A percentile compares a stretch with the other conserved stretches of the same genome.
Conservation (phyloP, 441 rosid species). For the Pelargonium fulgidum region DNA sequence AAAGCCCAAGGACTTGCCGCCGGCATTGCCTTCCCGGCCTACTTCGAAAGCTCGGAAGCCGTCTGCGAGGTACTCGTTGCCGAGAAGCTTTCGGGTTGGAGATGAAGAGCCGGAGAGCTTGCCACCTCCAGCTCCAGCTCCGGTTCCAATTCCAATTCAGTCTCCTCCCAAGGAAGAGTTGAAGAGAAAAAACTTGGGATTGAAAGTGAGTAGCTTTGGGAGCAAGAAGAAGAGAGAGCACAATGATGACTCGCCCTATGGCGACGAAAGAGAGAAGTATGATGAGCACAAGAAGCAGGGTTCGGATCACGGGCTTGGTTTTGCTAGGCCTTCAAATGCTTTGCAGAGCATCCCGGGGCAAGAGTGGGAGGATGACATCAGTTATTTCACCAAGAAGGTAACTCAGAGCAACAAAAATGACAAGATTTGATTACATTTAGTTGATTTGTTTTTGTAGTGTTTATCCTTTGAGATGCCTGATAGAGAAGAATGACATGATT, state of each 20-base stretch:
- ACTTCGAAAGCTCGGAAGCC: conserved; percentile 81
- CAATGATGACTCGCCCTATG: conserved; percentile 59
- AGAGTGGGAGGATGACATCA: conserved; percentile 65
- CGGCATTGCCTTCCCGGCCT: conserved; percentile 90
- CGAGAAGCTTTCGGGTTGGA: conserved; percentile 19
- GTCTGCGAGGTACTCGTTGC: conserved; percentile 65
- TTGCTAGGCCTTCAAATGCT: conserved; percentile 10
- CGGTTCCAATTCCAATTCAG: no score
- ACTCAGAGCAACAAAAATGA: not conserved
- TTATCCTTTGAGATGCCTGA: not conserved
- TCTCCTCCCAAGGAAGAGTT: conserved; percentile 3
- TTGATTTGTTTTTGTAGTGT: not conserved
- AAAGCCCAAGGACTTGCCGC: conserved; percentile 71
- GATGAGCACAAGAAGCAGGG: conserved; percentile 13
- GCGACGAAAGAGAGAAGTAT: conserved; percentile 22
- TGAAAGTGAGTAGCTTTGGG: conserved; percentile 56
- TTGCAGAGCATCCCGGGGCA: conserved; percentile 21
- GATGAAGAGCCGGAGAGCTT: conserved; percentile 18
- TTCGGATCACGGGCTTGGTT: conserved; percentile 8
- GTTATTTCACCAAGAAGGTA: conserved; percentile 83
- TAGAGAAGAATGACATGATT: not conserved
- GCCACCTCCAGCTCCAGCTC: not conserved
- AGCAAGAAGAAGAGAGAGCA: conserved; percentile 66
- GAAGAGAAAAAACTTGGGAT: conserved; percentile 29
- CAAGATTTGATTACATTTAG: not conserved